Percentiles rank a stretch among this genome's conserved stretches.
Conservation (phyloP, 2,329 filamentous ascomycete species). For the Monosporascus sp. region DNA sequence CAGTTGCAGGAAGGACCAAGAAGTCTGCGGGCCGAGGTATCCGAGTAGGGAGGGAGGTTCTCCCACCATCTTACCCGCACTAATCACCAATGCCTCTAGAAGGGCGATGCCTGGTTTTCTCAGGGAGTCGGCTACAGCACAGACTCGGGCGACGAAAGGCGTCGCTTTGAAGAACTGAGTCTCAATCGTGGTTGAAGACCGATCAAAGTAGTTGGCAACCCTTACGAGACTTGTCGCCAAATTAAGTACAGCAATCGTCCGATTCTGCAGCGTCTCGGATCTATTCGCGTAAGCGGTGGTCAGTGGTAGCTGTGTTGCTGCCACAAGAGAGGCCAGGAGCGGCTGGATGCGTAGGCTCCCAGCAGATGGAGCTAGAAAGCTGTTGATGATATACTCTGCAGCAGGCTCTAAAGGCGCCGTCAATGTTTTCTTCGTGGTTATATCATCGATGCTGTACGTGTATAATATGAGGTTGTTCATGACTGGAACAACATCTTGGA, state of each 20-base stretch:
- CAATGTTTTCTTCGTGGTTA: constrained; percentile 36
- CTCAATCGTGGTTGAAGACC: constrained; percentile 62
- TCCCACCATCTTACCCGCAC: constrained; percentile 56
- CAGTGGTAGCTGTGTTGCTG: constrained; percentile 52
- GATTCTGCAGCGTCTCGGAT: constrained; percentile 49
- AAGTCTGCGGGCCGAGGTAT: constrained; percentile 75
- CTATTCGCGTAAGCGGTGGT: constrained; percentile 58
- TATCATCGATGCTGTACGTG: constrained; percentile 69
- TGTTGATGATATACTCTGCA: constrained; percentile 69
- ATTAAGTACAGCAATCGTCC: constrained; percentile 58
- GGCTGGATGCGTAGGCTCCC: constrained; percentile 72
- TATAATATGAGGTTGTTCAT: constrained; percentile 68
- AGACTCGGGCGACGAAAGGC: constrained; percentile 70
- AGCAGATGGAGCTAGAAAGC: constrained; percentile 66
- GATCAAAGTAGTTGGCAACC: constrained; percentile 58
- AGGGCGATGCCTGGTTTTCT: constrained; percentile 61
- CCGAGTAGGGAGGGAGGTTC: constrained; percentile 93
- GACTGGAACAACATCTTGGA: constrained; percentile 60
- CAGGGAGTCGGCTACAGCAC: constrained; percentile 63
- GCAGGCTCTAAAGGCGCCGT: constrained; percentile 64
- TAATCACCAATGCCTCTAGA: constrained; percentile 67
- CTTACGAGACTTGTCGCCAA: constrained; percentile 68
- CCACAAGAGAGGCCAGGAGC: constrained; percentile 64
- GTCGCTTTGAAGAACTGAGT: constrained; percentile 75
- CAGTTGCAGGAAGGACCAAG: constrained; percentile 76